Evolutionary conservation across 192 early-diverging fungal species (phyloP), one percentile per base, ranked within the genome.

Genomic region (Pilaira anomala): DNA sequence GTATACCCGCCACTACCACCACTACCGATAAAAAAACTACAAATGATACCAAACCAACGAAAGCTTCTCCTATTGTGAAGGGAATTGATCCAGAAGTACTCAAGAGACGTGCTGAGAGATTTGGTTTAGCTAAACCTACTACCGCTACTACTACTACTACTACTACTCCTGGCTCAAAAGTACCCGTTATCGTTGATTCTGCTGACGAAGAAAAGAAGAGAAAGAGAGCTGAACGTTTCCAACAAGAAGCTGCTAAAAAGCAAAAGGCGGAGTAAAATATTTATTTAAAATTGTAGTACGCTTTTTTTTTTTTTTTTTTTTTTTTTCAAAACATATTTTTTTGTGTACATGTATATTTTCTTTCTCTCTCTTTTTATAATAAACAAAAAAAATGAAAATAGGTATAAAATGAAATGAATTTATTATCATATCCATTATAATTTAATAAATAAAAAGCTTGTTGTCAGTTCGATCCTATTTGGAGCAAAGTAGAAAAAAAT

Each of bases 151-250:
- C 39, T 13, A 40, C 48, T 41, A 13, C 42, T 21, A 56, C 46
- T n/a, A 28, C 73, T 28, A 66, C 71, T 48, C 62, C 75, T 18
- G 78, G 58, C n/a, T 16, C 46, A 8, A 44, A 60, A 21, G 24
- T 30, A n/a, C 16, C 41, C 48, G 9, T 46, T 7, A 57, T 36
- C 13, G 25, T 77, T 18, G 67, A 67, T 50, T 55, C 75, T 25
- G 79, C 68, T 6, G 81, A 86, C 54, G 83, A 88, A 65, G 86
- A 86, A 61, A 86, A 83, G 75, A 84, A 83, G 65, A 71, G 82
- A 71, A 86, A 88, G 57, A 78, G 86, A 18, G 79, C 81, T 21
- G 83, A 80, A 26, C 71, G 80, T 54, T 88, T 88, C 36, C 14
- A 46, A 36, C 33, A 36, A 36, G 33, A 36, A 36, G n/a, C n/a